phyloP scores from a whole-genome alignment of 2,329 filamentous ascomycete genomes.

The Ascomycota sp. region DNA sequence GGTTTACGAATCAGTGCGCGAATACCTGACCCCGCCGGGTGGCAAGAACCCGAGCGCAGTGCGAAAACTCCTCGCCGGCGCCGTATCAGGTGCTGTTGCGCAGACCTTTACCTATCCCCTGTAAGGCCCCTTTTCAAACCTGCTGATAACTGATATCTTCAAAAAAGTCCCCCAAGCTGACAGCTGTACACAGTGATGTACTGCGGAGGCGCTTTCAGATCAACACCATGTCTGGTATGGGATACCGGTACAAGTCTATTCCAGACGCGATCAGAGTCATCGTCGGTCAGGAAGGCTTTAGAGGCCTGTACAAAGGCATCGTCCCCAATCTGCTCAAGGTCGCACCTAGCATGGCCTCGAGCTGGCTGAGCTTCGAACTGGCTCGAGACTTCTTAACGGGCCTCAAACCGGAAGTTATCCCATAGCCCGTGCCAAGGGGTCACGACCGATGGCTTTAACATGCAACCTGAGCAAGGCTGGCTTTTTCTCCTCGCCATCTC shows the following conservation, averaged over 20 bases:
- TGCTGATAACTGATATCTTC: background rate
- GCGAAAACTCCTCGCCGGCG: slow-evolving; percentile 74
- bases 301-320: slow-evolving; percentile 88
- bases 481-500: background rate
- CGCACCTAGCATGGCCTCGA: slow-evolving; percentile 94
- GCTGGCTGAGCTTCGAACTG: slow-evolving; percentile 93
- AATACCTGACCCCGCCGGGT: slow-evolving; percentile 70
- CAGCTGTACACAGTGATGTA: slow-evolving; percentile 44
- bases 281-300: slow-evolving; percentile 59
- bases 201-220: slow-evolving; percentile 89
- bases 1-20: slow-evolving; percentile 81
- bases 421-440: slow-evolving; percentile 8
- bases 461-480: too few species aligned
- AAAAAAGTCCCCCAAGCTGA: slow-evolving; percentile 2
- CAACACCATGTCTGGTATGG: slow-evolving; percentile 98
- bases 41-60: slow-evolving; percentile 60
- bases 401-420: slow-evolving; percentile 25
- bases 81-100: slow-evolving; percentile 85
- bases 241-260: slow-evolving; percentile 82
- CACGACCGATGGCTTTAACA: too few species aligned
- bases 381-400: slow-evolving; percentile 68
- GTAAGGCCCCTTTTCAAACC: slow-evolving; percentile 30
- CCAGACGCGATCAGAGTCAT: slow-evolving; percentile 69
- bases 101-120: slow-evolving; percentile 98
- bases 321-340: slow-evolving; percentile 91